Base-by-base conservation (phyloP, 2,329 filamentous ascomycete species). In the Cercospora zeae-maydis region DNA sequence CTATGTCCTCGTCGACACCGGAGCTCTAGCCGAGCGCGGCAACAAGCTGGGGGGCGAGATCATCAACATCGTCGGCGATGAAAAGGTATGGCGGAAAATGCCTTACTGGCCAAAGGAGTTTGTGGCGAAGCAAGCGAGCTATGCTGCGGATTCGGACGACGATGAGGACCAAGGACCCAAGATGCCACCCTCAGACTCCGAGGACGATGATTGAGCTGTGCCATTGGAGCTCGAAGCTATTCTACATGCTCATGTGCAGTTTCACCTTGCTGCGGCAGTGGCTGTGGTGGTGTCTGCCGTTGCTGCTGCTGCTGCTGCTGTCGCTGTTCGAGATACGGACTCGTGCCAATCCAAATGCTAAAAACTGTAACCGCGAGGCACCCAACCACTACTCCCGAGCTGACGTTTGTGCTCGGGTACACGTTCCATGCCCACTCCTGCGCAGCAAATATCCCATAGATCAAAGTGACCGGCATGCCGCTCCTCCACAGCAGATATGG, bases 371-470 rank as follows among this genome's bases (percentile, higher is more conserved):
- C 73, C 16, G 86, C 85, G 70, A 98, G 80, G 39, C 86, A 85
- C 24, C 82, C 82, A 13, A 99, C 90, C 8, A 92, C 93, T 5
- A 83, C 79, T 66, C 78, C 76, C 5, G 88, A 90, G 75, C 88
- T 90, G 36, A 74, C 67, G 59, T 81, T 77, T 34, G 88, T 89
- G 74, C 92, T 96, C n/a, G 93, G 93, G 74, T 90, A 97, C 9
- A 93, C 86, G 70, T 97, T 96, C 93, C 93, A 97, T 11, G 90
- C 91, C 88, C 89, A 93, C 76, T 97, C 93, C 77, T 97, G 93
- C 63, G 85, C 81, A 2, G 81, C 83, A 89, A 91, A 96, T 9
- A 93, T 77, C 3, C 78, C 78, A 71, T 88, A 88, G 69, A 92
- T 84, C 33, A 89, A 71, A 10, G 88, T 73, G 0, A 89, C 88